phyloP scores from a whole-genome alignment of 495 filamentous ascomycete species.

The Elaphomyces granulatus region DNA sequence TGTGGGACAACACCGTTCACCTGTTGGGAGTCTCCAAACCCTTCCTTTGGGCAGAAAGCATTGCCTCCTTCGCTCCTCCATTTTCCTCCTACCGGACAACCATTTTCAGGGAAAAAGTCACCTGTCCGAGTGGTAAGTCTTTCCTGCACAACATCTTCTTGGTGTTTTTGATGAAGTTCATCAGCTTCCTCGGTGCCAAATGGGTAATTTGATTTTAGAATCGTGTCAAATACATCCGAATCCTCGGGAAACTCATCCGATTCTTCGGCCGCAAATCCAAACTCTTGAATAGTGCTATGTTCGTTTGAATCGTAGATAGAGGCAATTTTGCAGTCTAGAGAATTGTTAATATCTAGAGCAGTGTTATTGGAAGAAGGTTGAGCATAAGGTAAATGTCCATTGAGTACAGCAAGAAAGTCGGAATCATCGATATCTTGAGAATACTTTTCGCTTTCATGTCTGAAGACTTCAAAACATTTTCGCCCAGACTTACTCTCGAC shows the following conservation, averaged over 20 bases:
- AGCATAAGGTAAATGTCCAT: background rate
- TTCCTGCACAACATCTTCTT: background rate
- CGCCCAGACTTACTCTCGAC: no score
- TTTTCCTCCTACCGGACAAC: no score
- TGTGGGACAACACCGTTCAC: no score
- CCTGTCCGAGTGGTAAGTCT: background rate
- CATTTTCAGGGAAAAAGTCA: background rate
- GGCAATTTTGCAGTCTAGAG: background rate
- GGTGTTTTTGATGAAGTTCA: background rate
- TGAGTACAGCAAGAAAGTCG: background rate
- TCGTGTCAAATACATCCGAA: background rate
- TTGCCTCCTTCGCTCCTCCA: no score
- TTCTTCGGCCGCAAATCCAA: background rate
- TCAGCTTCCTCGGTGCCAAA: background rate
- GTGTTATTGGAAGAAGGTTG: background rate
- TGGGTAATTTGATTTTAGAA: background rate
- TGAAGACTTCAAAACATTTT: no score
- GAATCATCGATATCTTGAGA: background rate
- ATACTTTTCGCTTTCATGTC: background rate
- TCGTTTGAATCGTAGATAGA: no score
- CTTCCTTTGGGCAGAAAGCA: no score
- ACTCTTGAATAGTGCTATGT: background rate
- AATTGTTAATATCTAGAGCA: background rate
- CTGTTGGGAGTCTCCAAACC: no score
- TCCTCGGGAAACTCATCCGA: background rate